Evolutionary conservation across 1,284 basidiomycete species (phyloP), one percentile per base, ranked within the genome.

Genomic region (Bondarzewia mesenterica): DNA sequence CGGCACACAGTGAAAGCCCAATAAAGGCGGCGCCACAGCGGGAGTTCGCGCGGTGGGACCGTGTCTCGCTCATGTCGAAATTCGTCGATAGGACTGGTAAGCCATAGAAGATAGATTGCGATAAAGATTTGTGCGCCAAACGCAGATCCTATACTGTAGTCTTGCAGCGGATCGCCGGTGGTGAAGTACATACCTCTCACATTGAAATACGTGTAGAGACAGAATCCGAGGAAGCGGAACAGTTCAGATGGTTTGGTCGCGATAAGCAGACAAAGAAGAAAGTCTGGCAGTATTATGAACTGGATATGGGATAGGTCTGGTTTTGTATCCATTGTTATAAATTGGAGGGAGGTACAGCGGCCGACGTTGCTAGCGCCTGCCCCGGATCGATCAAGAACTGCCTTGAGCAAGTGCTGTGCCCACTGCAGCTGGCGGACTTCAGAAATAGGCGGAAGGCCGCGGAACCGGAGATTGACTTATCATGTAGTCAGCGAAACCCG

Each of bases 21-120:
- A 25, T 50, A 51, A 18, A 53, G 12, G 23, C 56, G 44, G 22
- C 49, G 38, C 37, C 29, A 41, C 14, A 56, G 22, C 4, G 52
- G 23, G 15, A 27, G 41, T 14, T 50, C 25, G 1, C 27, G 6
- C 7, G 52, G 50, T 12, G 47, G 32, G 20, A 46, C 39, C 10
- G 20, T 43, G 32, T 58, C 58, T 3, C 23, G 45, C 10, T 46
- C 46, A 38, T 58, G 56, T 6, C 56, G 46, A 29, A 54, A 55
- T 8, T 56, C 46, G 6, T 32, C 21, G 14, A 56, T 35, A 12
- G 58, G 57, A 4, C 56, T 38, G 27, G 18, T 5, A 52, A 51
- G 14, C 47, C 42, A 22, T 12, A 58, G 54, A n/a, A 57, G 47
- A 48, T 55, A 51, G 5, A 51, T 25, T 1, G 50, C 54, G 10